A percentile compares a stretch with the other conserved stretches of the same genome.
Evolutionary conservation across 345 rosid genomes (phyloP).

Genomic region (Citrus maxima): DNA sequence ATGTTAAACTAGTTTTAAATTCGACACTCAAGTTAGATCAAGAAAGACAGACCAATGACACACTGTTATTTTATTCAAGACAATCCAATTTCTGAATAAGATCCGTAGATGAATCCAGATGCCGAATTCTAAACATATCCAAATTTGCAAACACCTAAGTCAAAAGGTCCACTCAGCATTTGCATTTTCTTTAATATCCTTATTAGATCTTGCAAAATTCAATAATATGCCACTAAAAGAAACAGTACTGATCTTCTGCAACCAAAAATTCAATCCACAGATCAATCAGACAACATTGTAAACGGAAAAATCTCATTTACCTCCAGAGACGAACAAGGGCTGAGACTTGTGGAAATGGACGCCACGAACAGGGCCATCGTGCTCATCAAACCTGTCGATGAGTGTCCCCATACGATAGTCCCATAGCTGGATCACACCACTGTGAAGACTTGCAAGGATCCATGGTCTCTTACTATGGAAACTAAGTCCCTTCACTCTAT

Average conservation of each 20-base stretch:
- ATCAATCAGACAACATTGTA: not conserved
- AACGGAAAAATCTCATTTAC: conserved; percentile 23
- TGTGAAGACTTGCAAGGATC: conserved; percentile 98
- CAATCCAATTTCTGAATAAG: not conserved
- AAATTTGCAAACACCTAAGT: not conserved
- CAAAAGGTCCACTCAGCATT: not conserved
- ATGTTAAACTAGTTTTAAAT: not conserved
- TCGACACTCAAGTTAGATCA: not conserved
- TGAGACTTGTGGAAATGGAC: conserved; percentile 94
- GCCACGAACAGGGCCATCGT: conserved; percentile 98
- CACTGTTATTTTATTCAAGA: not conserved
- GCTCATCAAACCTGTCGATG: conserved; percentile 93
- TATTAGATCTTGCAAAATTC: conserved; percentile 2
- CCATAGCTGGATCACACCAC: conserved; percentile 99
- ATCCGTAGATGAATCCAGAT: not conserved
- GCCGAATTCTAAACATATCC: not conserved
- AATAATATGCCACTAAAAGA: not conserved
- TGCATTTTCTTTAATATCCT: not conserved
- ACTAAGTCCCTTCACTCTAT: conserved; percentile 94
- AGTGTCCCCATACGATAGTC: conserved; percentile 98
- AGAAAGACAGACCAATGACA: not conserved
- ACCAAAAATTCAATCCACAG: not conserved
- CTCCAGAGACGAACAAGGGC: conserved; percentile 95
- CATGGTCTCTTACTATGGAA: conserved; percentile 96
- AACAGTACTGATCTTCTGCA: not conserved